Percentiles rank a stretch among this genome's conserved stretches.
phyloP scores from a whole-genome alignment of 1,284 basidiomycete genomes.

The Fomitopsis pinicola region DNA sequence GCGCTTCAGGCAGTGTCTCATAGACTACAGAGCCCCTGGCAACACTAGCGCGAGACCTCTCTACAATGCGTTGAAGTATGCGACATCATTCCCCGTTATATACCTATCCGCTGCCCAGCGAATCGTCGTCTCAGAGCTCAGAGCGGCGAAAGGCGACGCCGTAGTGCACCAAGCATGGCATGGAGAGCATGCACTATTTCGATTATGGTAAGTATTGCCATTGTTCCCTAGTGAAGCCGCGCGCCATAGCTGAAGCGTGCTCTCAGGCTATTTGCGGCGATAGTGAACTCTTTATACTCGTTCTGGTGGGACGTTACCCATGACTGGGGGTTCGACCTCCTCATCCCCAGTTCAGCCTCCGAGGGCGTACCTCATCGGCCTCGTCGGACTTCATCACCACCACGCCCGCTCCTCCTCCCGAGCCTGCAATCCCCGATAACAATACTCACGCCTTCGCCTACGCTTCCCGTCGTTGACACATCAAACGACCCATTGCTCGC shows the following conservation, averaged over 20 bases:
- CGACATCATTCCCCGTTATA: constrained; percentile 96
- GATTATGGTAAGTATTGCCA: constrained; percentile 63
- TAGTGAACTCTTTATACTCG: constrained; percentile 89
- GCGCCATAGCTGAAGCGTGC: background rate
- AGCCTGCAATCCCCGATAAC: constrained; percentile 36
- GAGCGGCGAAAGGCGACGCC: constrained; percentile 42
- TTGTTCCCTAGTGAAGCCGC: background rate
- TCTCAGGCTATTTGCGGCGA: constrained; percentile 77
- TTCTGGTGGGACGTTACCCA: constrained; percentile 99
- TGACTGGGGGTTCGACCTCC: constrained; percentile 91
- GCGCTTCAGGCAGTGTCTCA: constrained; percentile 90
- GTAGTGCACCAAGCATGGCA: constrained; percentile 56
- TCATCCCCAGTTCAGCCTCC: constrained; percentile 38
- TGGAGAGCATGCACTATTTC: constrained; percentile 75
- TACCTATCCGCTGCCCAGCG: constrained; percentile 87
- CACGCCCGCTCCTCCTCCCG: constrained; percentile 40
- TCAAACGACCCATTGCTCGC: constrained; percentile 26
- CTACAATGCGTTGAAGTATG: constrained; percentile 96
- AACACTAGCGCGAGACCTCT: constrained; percentile 72
- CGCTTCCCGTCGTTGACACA: constrained; percentile 4
- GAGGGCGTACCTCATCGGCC: constrained; percentile 7
- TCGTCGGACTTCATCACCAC: constrained; percentile 25
- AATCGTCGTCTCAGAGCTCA: constrained; percentile 55
- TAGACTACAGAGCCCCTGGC: constrained; percentile 74
- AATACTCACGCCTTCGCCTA: constrained; percentile 10